A percentile compares a stretch with the other conserved stretches of the same genome.
Conservation (phyloP, 768 basidiomycete species). For the Candolleomyces efflorescens region DNA sequence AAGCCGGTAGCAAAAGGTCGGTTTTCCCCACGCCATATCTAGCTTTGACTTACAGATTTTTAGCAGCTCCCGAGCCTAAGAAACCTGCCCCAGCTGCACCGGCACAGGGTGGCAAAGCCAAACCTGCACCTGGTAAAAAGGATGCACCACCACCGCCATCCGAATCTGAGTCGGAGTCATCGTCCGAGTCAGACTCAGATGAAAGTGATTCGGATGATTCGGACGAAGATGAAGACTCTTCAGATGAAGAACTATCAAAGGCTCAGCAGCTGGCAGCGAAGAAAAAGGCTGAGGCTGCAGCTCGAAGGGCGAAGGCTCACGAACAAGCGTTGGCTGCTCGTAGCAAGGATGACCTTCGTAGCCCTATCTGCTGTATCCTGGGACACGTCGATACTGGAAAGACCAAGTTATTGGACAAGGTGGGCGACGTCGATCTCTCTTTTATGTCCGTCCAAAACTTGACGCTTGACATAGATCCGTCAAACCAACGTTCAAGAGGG, state of each 20-base stretch:
- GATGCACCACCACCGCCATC: conserved; percentile 16
- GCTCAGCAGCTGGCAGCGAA: conserved; percentile 65
- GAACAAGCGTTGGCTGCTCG: conserved; percentile 83
- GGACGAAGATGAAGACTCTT: conserved; percentile 36
- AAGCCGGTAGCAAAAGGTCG: conserved; percentile 10
- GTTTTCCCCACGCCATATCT: not conserved
- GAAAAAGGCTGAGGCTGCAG: conserved; percentile 81
- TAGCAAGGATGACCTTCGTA: conserved; percentile 86
- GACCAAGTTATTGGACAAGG: conserved; percentile 96
- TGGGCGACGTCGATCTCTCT: conserved; percentile 25
- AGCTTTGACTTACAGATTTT: conserved; percentile 4
- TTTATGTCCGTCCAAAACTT: no score
- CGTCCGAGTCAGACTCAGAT: conserved; percentile 37
- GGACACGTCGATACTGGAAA: conserved; percentile 99
- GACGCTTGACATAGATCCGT: conserved; percentile 65
- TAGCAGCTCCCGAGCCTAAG: conserved; percentile 13
- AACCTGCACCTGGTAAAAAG: conserved; percentile 26
- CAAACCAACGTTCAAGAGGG: conserved; percentile 99
- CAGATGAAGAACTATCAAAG: conserved; percentile 64
- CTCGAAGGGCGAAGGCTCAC: conserved; percentile 71
- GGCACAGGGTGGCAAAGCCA: conserved; percentile 19
- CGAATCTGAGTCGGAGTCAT: conserved; percentile 28
- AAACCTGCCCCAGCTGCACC: conserved; percentile 16
- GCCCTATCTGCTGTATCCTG: conserved; percentile 97
- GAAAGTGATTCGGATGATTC: conserved; percentile 41